These are phyloP conservation scores for Huntiella abstrusa DNA, from an alignment of 2,329 filamentous ascomycete genomes.

Conservation along the genomic window DNA sequence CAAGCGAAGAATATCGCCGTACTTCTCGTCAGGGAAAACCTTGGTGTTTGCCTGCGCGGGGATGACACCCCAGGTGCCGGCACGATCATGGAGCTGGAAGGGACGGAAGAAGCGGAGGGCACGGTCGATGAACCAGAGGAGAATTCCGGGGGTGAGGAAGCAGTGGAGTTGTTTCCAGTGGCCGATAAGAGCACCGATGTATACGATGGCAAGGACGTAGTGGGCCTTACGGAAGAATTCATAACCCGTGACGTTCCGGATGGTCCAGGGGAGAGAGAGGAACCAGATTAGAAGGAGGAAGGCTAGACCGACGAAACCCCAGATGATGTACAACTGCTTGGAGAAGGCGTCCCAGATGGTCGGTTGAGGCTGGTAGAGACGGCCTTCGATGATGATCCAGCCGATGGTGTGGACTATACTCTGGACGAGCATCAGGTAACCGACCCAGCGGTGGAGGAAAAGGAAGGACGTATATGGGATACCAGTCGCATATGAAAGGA, in stretches of 20 bases:
- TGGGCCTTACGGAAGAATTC: conserved; percentile 61
- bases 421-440: conserved; percentile 53
- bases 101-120: conserved; percentile 38
- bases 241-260: conserved; percentile 46
- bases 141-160: conserved; percentile 47
- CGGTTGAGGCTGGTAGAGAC: conserved; percentile 55
- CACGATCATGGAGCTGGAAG: conserved; percentile 38
- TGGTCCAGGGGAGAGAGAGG: conserved; percentile 36
- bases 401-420: conserved; percentile 48
- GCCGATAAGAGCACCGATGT: conserved; percentile 56
- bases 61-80: conserved; percentile 13
- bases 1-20: conserved; percentile 44
- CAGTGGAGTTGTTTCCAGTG: conserved; percentile 52
- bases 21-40: conserved; percentile 34
- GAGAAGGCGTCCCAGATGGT: conserved; percentile 36
- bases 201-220: conserved; percentile 54
- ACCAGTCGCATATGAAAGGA: conserved; percentile 51
- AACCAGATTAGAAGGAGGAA: conserved; percentile 42
- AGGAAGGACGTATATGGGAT: conserved; percentile 61
- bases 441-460: conserved; percentile 60
- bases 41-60: conserved; percentile 19
- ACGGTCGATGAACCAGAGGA: conserved; percentile 48
- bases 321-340: conserved; percentile 48
- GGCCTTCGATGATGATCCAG: conserved; percentile 48
- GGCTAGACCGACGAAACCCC: conserved; percentile 50